Percentiles rank a stretch among this genome's conserved stretches.
Conservation (phyloP, 352 stramenopile genomes). For the Phytopythium kandeliae region DNA sequence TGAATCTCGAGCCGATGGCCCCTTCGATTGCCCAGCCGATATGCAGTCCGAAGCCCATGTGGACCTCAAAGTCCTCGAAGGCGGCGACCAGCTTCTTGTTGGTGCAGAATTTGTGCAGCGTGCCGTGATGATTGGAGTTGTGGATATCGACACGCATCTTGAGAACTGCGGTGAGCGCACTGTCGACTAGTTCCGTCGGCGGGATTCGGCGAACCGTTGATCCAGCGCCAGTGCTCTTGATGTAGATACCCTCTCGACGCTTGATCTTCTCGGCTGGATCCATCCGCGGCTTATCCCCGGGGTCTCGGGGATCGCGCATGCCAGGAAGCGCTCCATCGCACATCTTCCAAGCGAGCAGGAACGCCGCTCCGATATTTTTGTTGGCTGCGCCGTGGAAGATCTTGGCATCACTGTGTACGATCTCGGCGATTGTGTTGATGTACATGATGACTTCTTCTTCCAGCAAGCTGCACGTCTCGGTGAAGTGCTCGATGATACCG, state of each 20-base stretch:
- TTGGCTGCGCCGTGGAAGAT: conserved; percentile 93
- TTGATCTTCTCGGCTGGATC: conserved; percentile 45
- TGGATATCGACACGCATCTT: conserved; percentile 97
- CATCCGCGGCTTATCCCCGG: conserved; percentile 69
- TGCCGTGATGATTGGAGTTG: conserved; percentile 86
- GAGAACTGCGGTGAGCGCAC: conserved; percentile 93
- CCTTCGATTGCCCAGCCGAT: conserved; percentile 98
- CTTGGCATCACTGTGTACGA: conserved; percentile 94
- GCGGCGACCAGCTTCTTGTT: conserved; percentile 75
- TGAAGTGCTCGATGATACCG: conserved; percentile 95
- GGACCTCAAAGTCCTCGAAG: conserved; percentile 91
- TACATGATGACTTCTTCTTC: conserved; percentile 96
- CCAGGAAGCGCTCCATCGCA: conserved; percentile 85
- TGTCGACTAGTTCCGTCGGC: conserved; percentile 88
- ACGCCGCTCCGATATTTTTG: conserved; percentile 95
- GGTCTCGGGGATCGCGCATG: conserved; percentile 77
- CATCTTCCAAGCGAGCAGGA: conserved; percentile 96
- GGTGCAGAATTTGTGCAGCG: conserved; percentile 76
- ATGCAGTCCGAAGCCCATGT: conserved; percentile 96
- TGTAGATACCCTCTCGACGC: conserved; percentile 59
- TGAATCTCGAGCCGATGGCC: conserved; percentile 96
- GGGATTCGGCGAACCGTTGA: conserved; percentile 36
- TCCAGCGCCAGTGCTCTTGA: conserved; percentile 52
- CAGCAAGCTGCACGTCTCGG: conserved; percentile 88
- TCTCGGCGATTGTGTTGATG: conserved; percentile 96